Base-by-base conservation (phyloP, 2,329 filamentous ascomycete genomes). In the Colletotrichum acutatum region DNA sequence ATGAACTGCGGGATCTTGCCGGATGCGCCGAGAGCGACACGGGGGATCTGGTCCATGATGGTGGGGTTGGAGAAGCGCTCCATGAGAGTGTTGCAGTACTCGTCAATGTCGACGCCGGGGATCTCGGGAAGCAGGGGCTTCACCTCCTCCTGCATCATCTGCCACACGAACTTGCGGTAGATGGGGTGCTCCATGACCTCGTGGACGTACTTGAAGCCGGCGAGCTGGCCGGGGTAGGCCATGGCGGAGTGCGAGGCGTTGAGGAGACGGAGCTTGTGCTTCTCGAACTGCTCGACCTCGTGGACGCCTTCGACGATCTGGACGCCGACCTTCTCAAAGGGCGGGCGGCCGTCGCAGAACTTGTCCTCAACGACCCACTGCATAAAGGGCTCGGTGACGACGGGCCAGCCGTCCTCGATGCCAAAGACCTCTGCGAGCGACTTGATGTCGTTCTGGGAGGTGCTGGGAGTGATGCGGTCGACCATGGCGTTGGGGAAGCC, bases 401-500 rank as follows among this genome's bases (percentile, higher is more conserved):
- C 86, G 0, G 87, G 87, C 87, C 87, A 89, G 4, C 81, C 77
- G 75, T 89, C 87, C 75, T 86, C 80, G 61, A 89, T 84, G 71
- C 82, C 84, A 65, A 88, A 87, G 42, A 79, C 74, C 8, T 84
- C 79, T 0, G 84, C 83, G 14, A 88, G 83, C 8, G 81, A 79
- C 58, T 75, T 76, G 74, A 86, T 88, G 79, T 89, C 87, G 68
- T 77, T 77, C 16, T 81, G 76, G 5, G 83, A 80, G 24, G 87
- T 89, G 78, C 85, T 85, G 12, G 87, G 87, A 1, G 87, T 89
- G 77, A 89, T 89, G 66, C 87, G 86, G 79, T 89, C 87, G 61
- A 89, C 87, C 87, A 89, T 89, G 77, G 84, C 80, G 80, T 89
- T 89, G 78, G 87, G 87, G 83, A 89, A 89, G 59, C 81, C 83